Base-by-base conservation (phyloP, 306 rosid genomes). In the Casuarina cunninghamiana region DNA sequence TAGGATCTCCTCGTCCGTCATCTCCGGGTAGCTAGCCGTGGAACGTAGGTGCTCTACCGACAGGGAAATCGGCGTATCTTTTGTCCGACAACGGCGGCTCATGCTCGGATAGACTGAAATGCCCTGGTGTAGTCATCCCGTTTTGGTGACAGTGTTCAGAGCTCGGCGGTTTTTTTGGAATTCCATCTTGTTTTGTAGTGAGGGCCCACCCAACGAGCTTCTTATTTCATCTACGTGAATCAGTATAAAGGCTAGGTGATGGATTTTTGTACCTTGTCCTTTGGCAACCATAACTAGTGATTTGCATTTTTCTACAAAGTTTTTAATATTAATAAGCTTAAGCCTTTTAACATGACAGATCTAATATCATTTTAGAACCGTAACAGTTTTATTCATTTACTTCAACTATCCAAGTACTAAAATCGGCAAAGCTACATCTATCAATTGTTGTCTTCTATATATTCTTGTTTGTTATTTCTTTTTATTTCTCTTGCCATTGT, bases 261-360 rank as follows among this genome's bases (percentile, higher is more conserved):
- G 26, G 69, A 71, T 44, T 35, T 75, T 69, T 35, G 68, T 78
- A 95, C 98, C 92, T 91, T 95, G 98, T 79, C 98, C 97, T 77
- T 95, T 96, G 91, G 98, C 98, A 73, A 96, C 87, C 96, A 93
- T 88, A 55, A 96, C 98, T 39, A 96, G 98, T 0, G 99, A 86
- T 21, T 82, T 88, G 26, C 87, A 91, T 76, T 91, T 97, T 73
- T 97, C 98, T 21, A 89, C 93, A 57, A 83, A 89, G 74, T 84
- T 88, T 83, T 89, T 93, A 13, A 95, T 88, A 86, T 93, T 95
- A 66, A 87, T 80, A 66, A 26, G 32, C 32, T 26, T 26, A 26
- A 26, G 32, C 32, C 32, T 26, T 26, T 26, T 26, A 26, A 26
- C 32, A 26, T 26, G 32, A 26, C 32, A 26, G 32, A 1, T 26